A percentile compares a stretch with the other conserved stretches of the same genome.
phyloP scores from a whole-genome alignment of 2,329 filamentous ascomycete species.

The Cladobotryum mycophilum region DNA sequence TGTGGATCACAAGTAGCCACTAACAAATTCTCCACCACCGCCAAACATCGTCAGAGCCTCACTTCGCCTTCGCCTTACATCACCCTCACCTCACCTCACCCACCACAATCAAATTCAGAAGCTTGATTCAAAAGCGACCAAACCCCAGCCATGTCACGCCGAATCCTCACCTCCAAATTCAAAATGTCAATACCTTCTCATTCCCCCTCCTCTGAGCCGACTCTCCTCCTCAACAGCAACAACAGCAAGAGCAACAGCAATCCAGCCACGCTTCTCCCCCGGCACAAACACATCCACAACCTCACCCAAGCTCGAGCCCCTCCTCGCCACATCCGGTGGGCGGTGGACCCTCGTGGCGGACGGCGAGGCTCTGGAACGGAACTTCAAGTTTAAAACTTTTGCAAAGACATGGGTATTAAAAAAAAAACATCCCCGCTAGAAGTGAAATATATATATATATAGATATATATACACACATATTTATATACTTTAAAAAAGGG shows the following conservation, averaged over 20 bases:
- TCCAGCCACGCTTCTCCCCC: conserved; percentile 36
- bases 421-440: no score
- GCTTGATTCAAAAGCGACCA: no score
- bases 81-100: no score
- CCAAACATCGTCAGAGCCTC: no score
- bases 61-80: no score
- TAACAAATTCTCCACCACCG: no score
- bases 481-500: no score
- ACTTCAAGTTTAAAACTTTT: conserved; percentile 60
- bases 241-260: conserved; percentile 15
- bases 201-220: neutral
- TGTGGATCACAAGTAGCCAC: no score
- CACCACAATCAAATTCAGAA: no score
- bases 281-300: conserved; percentile 38
- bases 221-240: conserved; percentile 1
- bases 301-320: conserved; percentile 28
- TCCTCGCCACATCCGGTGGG: conserved; percentile 34
- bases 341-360: conserved; percentile 46
- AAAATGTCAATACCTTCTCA: neutral
- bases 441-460: no score
- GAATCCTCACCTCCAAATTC: neutral
- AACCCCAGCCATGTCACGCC: no score
- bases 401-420: conserved; percentile 59
- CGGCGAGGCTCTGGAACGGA: conserved; percentile 52
- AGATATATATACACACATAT: no score